phyloP scores from a whole-genome alignment of 176 grass and related monocot genomes.

The Aegilops tauschii region DNA sequence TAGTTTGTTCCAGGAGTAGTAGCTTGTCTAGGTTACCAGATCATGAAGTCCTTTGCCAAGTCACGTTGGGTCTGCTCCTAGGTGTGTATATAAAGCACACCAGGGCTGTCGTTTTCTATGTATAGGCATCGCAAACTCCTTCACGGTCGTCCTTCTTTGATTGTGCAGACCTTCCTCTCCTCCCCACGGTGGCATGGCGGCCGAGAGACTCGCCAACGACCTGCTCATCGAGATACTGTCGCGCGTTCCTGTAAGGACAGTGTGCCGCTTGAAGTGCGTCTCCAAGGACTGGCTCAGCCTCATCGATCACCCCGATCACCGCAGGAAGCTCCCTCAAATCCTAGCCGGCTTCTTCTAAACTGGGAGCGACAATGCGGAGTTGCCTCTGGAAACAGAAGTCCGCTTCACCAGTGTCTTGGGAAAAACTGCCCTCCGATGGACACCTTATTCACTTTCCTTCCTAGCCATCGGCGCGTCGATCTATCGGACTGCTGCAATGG shows the following conservation, averaged over 20 bases:
- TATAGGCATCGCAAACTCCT: not conserved
- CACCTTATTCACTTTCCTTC: not conserved
- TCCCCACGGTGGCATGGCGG: not conserved
- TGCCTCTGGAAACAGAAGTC: not conserved
- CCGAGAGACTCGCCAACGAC: not conserved
- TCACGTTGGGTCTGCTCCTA: too few relatives aligned
- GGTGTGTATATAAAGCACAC: too few relatives aligned
- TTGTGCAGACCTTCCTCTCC: not conserved
- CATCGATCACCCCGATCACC: not conserved
- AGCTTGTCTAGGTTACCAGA: too few relatives aligned
- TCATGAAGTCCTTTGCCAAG: too few relatives aligned
- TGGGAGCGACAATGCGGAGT: too few relatives aligned
- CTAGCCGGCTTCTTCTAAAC: not conserved
- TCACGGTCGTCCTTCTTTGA: not conserved
- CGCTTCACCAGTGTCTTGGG: not conserved
- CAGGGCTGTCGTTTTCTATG: too few relatives aligned
- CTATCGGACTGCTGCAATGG: too few relatives aligned
- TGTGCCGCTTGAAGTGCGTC: not conserved
- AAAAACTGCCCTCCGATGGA: not conserved
- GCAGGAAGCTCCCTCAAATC: not conserved
- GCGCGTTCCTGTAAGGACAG: not conserved
- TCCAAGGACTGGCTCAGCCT: not conserved
- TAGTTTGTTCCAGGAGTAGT: too few relatives aligned
- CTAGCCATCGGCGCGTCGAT: not conserved
- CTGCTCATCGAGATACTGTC: not conserved